These are phyloP conservation scores for Ophioceras dolichostomum DNA, from an alignment of 2,329 filamentous ascomycete species.

Conservation along the genomic window DNA sequence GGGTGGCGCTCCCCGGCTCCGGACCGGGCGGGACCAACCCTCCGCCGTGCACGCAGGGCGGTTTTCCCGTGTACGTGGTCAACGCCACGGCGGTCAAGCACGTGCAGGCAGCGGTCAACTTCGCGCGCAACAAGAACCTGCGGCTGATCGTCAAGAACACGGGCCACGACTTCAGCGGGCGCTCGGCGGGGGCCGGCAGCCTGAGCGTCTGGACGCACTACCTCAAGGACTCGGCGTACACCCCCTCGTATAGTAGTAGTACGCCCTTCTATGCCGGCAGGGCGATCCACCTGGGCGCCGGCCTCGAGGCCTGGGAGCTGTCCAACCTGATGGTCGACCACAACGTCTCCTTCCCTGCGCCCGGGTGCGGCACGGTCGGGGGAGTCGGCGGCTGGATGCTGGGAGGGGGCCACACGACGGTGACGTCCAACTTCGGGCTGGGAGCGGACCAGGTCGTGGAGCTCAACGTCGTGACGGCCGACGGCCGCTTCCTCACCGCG, in stretches of 20 bases:
- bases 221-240: conserved; percentile 27
- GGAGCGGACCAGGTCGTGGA: conserved; percentile 39
- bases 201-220: conserved; percentile 38
- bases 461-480: conserved; percentile 32
- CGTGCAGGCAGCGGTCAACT: conserved; percentile 19
- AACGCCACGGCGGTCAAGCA: conserved; percentile 22
- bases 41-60: conserved; percentile 19
- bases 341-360: conserved; percentile 19
- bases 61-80: conserved; percentile 22
- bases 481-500: conserved; percentile 31
- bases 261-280: conserved; percentile 16
- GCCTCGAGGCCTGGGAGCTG: conserved; percentile 21
- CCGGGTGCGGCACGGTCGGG: conserved; percentile 20
- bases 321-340: conserved; percentile 17
- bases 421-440: conserved; percentile 33
- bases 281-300: conserved; percentile 19
- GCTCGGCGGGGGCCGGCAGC: conserved; percentile 30
- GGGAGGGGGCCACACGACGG: conserved; percentile 35
- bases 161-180: conserved; percentile 32
- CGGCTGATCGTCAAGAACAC: conserved; percentile 28
- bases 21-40: conserved; percentile 5
- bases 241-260: conserved; percentile 13
- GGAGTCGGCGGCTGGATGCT: conserved; percentile 38
- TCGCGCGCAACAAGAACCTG: conserved; percentile 20
- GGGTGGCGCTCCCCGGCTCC: conserved; percentile 6